phyloP scores from a whole-genome alignment of 176 grass and related monocot species.

The Rhynchospora tenuis region DNA sequence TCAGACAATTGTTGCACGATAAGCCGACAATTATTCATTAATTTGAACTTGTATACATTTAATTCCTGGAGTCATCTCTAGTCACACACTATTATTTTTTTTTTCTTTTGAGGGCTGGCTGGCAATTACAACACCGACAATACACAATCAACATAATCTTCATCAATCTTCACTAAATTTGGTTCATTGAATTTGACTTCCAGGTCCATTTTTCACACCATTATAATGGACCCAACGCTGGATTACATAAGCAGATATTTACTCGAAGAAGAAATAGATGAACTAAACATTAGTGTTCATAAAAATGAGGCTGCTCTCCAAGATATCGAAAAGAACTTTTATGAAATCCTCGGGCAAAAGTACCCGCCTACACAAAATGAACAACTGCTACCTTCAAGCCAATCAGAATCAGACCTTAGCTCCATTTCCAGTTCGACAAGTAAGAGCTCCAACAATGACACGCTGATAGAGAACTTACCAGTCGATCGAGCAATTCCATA shows the following conservation, averaged over 20 bases:
- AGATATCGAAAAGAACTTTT: conserved; percentile 55
- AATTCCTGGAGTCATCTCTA: background rate
- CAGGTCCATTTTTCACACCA: background rate
- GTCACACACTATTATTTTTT: no score
- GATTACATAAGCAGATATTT: conserved; percentile 39
- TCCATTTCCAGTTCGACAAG: conserved; percentile 7
- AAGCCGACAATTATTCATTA: no score
- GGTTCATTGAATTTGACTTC: no score
- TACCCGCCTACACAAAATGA: conserved; percentile 17
- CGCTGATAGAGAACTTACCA: background rate
- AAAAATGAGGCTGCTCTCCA: conserved; percentile 35
- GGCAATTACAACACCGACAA: no score
- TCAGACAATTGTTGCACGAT: background rate
- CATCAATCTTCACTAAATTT: background rate
- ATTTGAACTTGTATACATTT: background rate
- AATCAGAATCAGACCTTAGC: conserved; percentile 35
- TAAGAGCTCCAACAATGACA: background rate
- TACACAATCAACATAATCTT: background rate
- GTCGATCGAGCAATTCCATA: background rate
- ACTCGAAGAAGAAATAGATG: conserved; percentile 55
- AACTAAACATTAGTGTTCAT: conserved; percentile 17
- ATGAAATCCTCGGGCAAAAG: conserved; percentile 45
- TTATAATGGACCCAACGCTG: conserved; percentile 41
- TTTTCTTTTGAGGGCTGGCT: no score
- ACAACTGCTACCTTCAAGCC: background rate